Base-by-base conservation (phyloP, 176 grass and related monocot genomes). In the Cenchrus fungigraminus region DNA sequence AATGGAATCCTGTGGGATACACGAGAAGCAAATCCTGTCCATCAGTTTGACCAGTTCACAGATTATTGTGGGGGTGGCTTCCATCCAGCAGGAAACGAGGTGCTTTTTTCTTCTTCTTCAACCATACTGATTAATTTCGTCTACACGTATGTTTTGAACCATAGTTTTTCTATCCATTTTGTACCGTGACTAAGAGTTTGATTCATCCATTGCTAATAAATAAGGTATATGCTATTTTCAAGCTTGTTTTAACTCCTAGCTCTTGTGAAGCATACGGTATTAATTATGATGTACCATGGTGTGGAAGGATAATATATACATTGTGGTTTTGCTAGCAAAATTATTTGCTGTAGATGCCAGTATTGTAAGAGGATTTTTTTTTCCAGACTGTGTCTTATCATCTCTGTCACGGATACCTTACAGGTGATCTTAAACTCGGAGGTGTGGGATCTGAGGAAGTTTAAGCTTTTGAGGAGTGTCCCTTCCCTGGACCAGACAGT, bases 401-500 rank as follows among this genome's bases (percentile, higher is more conserved):
- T 87, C 2, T 53, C 15, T 25, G 4, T 40, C 32, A 0, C 68
- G 14, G 16, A 56, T 77, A 46, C 69, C 82, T 78, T 77, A 58
- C 65, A 99, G 97, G 93, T 96, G 43, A 99, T 99, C 44, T 55
- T 99, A 44, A 99, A 99, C 84, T 99, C 93, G 1, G 97, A 99
- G 84, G 97, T 99, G 86, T 99, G 97, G 97, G 93, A 99, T 85
- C 86, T 99, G 79, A 92, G 97, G 74, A 99, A 99, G 72, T 94
- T 94, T 67, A 99, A 92, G 81, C 93, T 99, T 85, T 79, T 99
- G 74, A 94, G 97, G 75, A 96, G 91, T 47, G 97, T 99, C 28
- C 93, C 97, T 15, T 99, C 91, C 19, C 82, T 99, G 71, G 97
- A 99, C 72, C 97, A 99, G 83, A 96, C 97, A 19, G 97, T 99